Percentiles rank a stretch among this genome's conserved stretches.
Evolutionary conservation across 2,329 filamentous ascomycete genomes (phyloP).

Genomic region (Aspergillus ochraceus): DNA sequence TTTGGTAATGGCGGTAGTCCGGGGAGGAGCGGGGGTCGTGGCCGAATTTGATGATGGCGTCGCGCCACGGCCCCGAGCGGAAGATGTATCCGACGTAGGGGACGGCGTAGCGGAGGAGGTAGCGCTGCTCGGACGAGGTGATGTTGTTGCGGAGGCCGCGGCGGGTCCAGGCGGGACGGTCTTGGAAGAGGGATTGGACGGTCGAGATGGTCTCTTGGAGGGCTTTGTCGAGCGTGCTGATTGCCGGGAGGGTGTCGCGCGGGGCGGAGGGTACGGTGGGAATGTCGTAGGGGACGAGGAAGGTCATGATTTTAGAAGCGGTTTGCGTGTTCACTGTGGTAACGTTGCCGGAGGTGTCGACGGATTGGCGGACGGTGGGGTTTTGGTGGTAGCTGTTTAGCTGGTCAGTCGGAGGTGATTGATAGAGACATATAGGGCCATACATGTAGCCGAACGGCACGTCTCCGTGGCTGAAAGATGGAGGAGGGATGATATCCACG

Average conservation of each 20-base stretch:
- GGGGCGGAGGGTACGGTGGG: slow-evolving; percentile 61
- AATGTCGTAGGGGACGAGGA: slow-evolving; percentile 61
- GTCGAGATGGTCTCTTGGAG: slow-evolving; percentile 65
- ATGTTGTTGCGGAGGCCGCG: slow-evolving; percentile 77
- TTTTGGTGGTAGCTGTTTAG: slow-evolving; percentile 76
- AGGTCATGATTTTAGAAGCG: slow-evolving; percentile 60
- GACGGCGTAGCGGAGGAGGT: slow-evolving; percentile 69
- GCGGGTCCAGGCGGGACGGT: slow-evolving; percentile 83
- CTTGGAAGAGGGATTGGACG: slow-evolving; percentile 65
- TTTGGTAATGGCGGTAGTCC: slow-evolving; percentile 80
- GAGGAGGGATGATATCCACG: slow-evolving; percentile 75
- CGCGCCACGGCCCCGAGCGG: slow-evolving; percentile 86
- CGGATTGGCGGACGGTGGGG: slow-evolving; percentile 66
- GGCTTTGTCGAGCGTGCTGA: slow-evolving; percentile 53
- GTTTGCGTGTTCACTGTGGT: slow-evolving; percentile 58
- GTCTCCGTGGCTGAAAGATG: slow-evolving; percentile 71
- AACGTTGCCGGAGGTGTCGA: slow-evolving; percentile 60
- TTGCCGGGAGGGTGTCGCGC: slow-evolving; percentile 56
- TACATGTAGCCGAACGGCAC: slow-evolving; percentile 67
- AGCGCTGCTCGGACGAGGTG: slow-evolving; percentile 49
- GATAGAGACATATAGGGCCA: slow-evolving; percentile 9
- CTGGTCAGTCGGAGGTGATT: slow-evolving; percentile 29
- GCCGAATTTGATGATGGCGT: slow-evolving; percentile 81
- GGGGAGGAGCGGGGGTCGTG: slow-evolving; percentile 79
- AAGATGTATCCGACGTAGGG: slow-evolving; percentile 91